Percentiles rank a stretch among this genome's conserved stretches.
These are phyloP conservation scores for Mycena citricolor DNA, from an alignment of 1,284 basidiomycete species.

Conservation along the genomic window DNA sequence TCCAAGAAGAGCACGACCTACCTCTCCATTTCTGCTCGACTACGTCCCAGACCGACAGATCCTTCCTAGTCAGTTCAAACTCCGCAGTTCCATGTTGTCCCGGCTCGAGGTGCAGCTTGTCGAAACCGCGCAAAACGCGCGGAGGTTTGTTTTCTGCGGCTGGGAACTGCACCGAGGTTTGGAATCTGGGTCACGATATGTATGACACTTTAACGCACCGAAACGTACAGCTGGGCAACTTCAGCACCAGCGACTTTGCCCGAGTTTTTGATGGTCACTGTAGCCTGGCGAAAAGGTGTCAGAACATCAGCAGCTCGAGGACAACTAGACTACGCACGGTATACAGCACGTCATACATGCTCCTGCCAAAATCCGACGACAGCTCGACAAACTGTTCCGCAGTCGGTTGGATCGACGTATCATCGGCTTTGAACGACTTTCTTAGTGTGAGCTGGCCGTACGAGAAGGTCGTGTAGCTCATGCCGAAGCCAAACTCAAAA, in stretches of 20 bases:
- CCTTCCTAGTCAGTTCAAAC: slow-evolving; percentile 13
- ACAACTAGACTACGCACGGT: slow-evolving; percentile 3
- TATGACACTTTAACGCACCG: background rate
- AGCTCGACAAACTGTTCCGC: slow-evolving; percentile 7
- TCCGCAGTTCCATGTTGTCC: slow-evolving; percentile 2
- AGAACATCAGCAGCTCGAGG: background rate
- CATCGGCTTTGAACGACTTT: slow-evolving; percentile 9
- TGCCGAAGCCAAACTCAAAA: slow-evolving; percentile 69
- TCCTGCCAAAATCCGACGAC: background rate
- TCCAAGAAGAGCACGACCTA: background rate
- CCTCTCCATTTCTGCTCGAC: slow-evolving; percentile 45
- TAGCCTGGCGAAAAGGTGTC: slow-evolving; percentile 7
- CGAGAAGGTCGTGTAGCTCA: slow-evolving; percentile 55
- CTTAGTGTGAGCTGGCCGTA: slow-evolving; percentile 32
- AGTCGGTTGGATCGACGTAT: slow-evolving; percentile 11
- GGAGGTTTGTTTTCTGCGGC: slow-evolving; percentile 8
- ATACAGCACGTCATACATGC: slow-evolving; percentile 15
- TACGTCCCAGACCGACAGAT: slow-evolving; percentile 34
- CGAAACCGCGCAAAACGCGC: slow-evolving; percentile 12
- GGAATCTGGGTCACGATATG: too few species aligned
- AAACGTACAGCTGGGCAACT: slow-evolving; percentile 12
- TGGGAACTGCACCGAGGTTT: slow-evolving; percentile 38
- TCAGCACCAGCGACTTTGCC: slow-evolving; percentile 9
- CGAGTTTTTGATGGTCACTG: slow-evolving; percentile 4
- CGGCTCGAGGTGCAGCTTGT: slow-evolving; percentile 12